Percentiles rank a stretch among this genome's conserved stretches.
Conservation (phyloP, 2,329 filamentous ascomycete species). For the Nannizziopsis arthrosporioides region DNA sequence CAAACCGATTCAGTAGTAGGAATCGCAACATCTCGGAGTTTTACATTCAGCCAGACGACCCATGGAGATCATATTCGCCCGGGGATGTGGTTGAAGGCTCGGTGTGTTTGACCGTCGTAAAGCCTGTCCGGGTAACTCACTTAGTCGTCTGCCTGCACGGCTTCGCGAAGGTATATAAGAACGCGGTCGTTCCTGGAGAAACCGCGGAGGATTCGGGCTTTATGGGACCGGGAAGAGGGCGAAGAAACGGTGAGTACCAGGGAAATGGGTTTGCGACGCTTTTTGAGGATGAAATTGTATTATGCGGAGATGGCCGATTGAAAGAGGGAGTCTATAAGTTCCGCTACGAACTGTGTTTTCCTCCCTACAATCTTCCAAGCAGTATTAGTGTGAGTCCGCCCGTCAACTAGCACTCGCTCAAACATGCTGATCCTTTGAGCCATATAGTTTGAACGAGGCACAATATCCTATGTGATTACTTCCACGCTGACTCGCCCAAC, state of each 20-base stretch:
- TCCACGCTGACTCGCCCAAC: conserved; percentile 82
- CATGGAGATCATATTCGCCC: conserved; percentile 50
- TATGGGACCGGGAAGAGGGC: conserved; percentile 45
- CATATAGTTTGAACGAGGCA: conserved; percentile 83
- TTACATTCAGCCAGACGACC: conserved; percentile 51
- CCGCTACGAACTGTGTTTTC: conserved; percentile 52
- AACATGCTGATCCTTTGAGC: conserved; percentile 8
- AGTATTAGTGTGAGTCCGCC: conserved; percentile 71
- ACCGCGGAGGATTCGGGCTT: conserved; percentile 39
- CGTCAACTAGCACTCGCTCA: conserved; percentile 6
- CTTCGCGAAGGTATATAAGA: conserved; percentile 54
- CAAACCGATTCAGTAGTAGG: conserved; percentile 42
- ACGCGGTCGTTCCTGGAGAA: conserved; percentile 46
- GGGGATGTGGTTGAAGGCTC: conserved; percentile 52
- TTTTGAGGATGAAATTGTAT: conserved; percentile 53
- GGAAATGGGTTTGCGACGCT: conserved; percentile 54
- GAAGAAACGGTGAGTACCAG: conserved; percentile 43
- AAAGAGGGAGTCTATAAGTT: conserved; percentile 56
- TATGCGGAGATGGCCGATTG: conserved; percentile 53
- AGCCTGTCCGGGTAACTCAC: conserved; percentile 52
- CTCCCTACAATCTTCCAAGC: conserved; percentile 53
- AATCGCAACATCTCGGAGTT: conserved; percentile 50
- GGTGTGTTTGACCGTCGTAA: conserved; percentile 48
- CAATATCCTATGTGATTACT: conserved; percentile 81
- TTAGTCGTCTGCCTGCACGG: conserved; percentile 52